Conservation (phyloP, 208 protist genomes). For the Balamuthia mandrillaris region DNA sequence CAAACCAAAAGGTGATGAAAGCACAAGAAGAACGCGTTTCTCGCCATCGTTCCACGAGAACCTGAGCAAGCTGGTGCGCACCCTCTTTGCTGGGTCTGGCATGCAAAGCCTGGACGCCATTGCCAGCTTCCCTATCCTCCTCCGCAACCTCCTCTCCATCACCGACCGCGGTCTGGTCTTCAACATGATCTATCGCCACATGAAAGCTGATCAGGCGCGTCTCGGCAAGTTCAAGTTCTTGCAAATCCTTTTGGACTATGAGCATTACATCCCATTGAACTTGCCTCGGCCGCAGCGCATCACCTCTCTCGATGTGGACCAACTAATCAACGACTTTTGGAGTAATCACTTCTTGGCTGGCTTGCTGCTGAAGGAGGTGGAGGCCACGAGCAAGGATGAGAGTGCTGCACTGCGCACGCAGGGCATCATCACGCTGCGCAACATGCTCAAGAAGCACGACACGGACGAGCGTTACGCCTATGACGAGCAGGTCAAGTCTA, state of each 20-base stretch:
- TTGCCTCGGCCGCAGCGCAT: neutral
- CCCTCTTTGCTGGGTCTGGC: neutral
- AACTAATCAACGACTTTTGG: neutral
- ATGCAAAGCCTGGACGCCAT: neutral
- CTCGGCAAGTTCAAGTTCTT: conserved; percentile 32
- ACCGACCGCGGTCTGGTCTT: conserved; percentile 44
- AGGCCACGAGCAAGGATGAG: neutral
- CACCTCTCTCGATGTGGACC: neutral
- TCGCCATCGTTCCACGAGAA: neutral
- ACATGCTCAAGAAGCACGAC: neutral
- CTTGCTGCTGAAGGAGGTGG: conserved; percentile 42
- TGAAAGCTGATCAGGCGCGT: neutral
- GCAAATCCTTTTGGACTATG: neutral
- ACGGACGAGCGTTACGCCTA: neutral
- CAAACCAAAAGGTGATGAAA: neutral
- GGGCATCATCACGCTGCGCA: conserved; percentile 1
- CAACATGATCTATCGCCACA: neutral
- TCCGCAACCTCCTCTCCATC: conserved; percentile 41
- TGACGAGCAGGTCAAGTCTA: neutral
- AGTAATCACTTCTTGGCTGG: conserved; percentile 43
- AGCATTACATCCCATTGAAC: neutral
- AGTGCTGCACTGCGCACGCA: neutral
- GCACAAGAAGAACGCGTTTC: neutral
- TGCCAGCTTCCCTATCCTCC: conserved; percentile 28
- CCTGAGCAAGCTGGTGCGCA: neutral